Evolutionary conservation across 148 eudicot species (phyloP).

Genomic region (Talinum fruticosum): DNA sequence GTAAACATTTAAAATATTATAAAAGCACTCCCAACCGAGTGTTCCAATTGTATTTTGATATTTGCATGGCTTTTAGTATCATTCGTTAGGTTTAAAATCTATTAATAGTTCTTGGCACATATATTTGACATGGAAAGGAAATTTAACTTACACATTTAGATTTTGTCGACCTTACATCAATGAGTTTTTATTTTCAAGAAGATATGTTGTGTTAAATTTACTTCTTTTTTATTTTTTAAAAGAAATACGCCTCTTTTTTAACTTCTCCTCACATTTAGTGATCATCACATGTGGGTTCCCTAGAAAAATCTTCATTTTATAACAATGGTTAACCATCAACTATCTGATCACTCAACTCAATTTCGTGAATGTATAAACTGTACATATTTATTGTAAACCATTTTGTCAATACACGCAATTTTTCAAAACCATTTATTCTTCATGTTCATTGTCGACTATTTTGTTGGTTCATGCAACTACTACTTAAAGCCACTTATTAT

Average conservation of each 20-base stretch:
- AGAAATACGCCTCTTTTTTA: neutral
- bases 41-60: too few species aligned
- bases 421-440: neutral
- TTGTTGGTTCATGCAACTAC: neutral
- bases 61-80: too few species aligned
- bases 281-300: neutral
- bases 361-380: neutral
- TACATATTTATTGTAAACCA: too few species aligned
- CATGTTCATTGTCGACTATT: neutral
- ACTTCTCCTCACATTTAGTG: neutral
- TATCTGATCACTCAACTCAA: neutral
- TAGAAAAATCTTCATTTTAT: too few species aligned
- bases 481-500: neutral
- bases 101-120: too few species aligned
- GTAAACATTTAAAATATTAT: too few species aligned
- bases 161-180: too few species aligned
- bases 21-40: too few species aligned
- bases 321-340: neutral
- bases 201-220: neutral
- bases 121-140: too few species aligned
- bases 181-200: neutral
- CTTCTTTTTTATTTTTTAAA: too few species aligned
- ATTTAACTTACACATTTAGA: too few species aligned
- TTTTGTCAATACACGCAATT: neutral
- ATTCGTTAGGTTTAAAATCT: too few species aligned